These are phyloP conservation scores for Ogataea nitratoaversa DNA, from an alignment of 805 yeast species.

Conservation along the genomic window DNA sequence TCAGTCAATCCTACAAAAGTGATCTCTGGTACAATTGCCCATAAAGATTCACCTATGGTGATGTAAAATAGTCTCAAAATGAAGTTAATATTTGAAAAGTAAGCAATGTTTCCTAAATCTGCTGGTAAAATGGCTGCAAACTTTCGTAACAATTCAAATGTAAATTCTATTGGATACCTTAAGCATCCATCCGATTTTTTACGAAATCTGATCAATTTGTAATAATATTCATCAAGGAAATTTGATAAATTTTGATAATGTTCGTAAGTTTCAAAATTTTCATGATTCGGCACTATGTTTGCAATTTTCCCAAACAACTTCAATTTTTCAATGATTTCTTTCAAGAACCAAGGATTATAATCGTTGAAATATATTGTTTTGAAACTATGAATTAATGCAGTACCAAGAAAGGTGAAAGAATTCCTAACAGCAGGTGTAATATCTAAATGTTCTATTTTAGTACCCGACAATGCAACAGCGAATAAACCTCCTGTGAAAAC, in stretches of 20 bases:
- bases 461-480: conserved; percentile 16
- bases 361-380: conserved; percentile 15
- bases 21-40: conserved; percentile 19
- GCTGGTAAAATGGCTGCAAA: conserved; percentile 14
- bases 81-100: conserved; percentile 9
- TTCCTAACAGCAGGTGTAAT: conserved; percentile 1
- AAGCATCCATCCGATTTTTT: conserved; percentile 5
- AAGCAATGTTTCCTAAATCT: conserved; percentile 7
- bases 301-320: conserved; percentile 3
- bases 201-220: conserved; percentile 1
- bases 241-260: not conserved
- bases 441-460: conserved; percentile 1
- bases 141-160: conserved; percentile 7
- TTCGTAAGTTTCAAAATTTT: not conserved
- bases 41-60: conserved; percentile 16
- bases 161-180: conserved; percentile 9
- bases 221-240: conserved; percentile 6
- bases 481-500: conserved; percentile 15
- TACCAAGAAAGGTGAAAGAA: conserved; percentile 9
- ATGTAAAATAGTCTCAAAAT: conserved; percentile 15
- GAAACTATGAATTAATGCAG: conserved; percentile 12
- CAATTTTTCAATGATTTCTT: conserved; percentile 11
- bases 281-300: not conserved
- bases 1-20: conserved; percentile 14
- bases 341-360: conserved; percentile 13